Evolutionary conservation across 257 asterid species (phyloP).

Genomic region (Misopates orontium): DNA sequence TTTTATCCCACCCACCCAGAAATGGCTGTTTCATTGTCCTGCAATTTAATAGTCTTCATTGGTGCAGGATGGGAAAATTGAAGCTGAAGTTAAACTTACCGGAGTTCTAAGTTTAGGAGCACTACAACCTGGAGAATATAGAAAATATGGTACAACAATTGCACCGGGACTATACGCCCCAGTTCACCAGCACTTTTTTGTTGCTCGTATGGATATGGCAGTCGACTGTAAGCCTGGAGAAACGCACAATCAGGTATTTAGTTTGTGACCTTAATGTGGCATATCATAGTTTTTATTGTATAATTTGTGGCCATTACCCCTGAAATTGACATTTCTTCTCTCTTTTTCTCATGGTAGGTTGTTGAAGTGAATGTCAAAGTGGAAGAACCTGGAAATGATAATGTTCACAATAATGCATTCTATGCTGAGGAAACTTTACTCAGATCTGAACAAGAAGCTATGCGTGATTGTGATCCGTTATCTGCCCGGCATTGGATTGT

Average conservation of each 20-base stretch:
- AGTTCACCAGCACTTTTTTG: constrained; percentile 97
- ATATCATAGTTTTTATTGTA: background rate
- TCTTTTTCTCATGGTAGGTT: constrained; percentile 45
- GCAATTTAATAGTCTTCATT: constrained; percentile 20
- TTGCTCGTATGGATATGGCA: constrained; percentile 98
- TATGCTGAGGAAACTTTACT: constrained; percentile 89
- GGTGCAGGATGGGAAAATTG: constrained; percentile 94
- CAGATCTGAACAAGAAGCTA: constrained; percentile 79
- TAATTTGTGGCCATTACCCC: background rate
- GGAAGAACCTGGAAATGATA: constrained; percentile 87
- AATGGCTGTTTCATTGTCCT: constrained; percentile 9
- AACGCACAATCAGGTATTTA: constrained; percentile 82
- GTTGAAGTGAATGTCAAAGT: constrained; percentile 89
- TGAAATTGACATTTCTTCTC: background rate
- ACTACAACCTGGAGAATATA: constrained; percentile 77
- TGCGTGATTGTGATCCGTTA: constrained; percentile 90
- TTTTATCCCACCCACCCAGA: constrained; percentile 4
- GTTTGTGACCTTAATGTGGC: background rate
- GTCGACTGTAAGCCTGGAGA: constrained; percentile 96
- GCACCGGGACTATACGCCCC: constrained; percentile 97
- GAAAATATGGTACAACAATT: constrained; percentile 91
- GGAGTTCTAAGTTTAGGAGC: constrained; percentile 96
- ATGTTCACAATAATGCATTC: constrained; percentile 88
- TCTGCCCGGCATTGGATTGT: constrained; percentile 98
- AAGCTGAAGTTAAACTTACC: constrained; percentile 96